Evolutionary conservation across 2,329 filamentous ascomycete genomes (phyloP), one percentile per base, ranked within the genome.

Genomic region (Aspergillus piperis): DNA sequence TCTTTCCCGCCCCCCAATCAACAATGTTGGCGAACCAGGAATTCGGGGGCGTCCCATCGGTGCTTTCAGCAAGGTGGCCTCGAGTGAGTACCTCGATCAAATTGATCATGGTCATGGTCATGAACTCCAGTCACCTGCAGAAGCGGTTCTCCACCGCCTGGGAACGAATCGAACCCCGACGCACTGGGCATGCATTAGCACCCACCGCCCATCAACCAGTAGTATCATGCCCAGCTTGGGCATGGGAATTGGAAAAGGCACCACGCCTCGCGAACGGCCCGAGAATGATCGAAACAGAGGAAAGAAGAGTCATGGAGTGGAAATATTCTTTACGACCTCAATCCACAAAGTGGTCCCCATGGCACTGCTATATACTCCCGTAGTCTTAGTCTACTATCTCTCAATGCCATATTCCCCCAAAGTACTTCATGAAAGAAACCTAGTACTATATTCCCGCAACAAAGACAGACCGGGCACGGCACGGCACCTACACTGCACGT

Each of bases 141-240:
- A 58, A 63, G 58, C 54, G 32, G 59, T 61, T 59, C 64, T 63
- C 62, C 64, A 65, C 63, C 49, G 41, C 47, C 54, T 57, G 51
- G 51, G 27, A 27, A 27, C 42, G 39, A 50, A 61, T 25, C 58
- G 58, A 64, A 64, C 61, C 61, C 58, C 53, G 53, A 61, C 53
- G 63, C 62, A 57, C 61, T 64, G 60, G 64, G 60, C 64, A 27
- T 68, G 66, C 66, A 68, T 68, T 66, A 67, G 64, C 59, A 42
- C 23, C 52, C 10, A 50, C 49, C 51, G 58, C 59, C 48, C 48
- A 39, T 32, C 54, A 60, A 44, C 50, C 53, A 54, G 54, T 48
- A 32, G 36, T 36, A 39, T 41, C 5, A 3, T 25, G 30, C 10
- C 23, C 23, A 39, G 25, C 8, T 19, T 17, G 30, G 30, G 53